Evolutionary conservation across 805 yeast species (phyloP).

Genomic region (Isabelozyma pseudorhagii): DNA sequence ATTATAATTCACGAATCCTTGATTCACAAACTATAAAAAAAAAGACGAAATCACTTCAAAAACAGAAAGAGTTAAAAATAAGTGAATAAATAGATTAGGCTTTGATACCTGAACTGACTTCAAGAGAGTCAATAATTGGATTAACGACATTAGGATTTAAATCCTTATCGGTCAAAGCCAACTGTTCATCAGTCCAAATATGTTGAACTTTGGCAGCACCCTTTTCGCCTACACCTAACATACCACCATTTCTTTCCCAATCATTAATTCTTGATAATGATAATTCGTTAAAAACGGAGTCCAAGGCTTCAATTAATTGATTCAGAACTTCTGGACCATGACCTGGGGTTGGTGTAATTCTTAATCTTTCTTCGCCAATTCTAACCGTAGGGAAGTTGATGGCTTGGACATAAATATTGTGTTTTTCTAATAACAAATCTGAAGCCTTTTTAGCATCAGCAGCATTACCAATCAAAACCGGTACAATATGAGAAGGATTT

Average conservation of each 20-base stretch:
- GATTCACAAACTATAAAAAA: neutral
- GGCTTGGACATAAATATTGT: constrained; percentile 93
- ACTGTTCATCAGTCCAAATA: constrained; percentile 85
- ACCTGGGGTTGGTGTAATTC: constrained; percentile 99
- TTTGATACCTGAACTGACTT: constrained; percentile 65
- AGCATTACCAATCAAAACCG: constrained; percentile 93
- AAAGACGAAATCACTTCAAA: neutral
- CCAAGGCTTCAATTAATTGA: constrained; percentile 73
- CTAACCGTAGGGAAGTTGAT: constrained; percentile 98
- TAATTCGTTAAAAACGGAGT: constrained; percentile 73
- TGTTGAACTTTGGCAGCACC: constrained; percentile 49
- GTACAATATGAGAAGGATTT: constrained; percentile 96
- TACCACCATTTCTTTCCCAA: constrained; percentile 83
- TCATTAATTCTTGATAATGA: constrained; percentile 70
- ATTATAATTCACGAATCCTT: neutral
- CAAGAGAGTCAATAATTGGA: constrained; percentile 61
- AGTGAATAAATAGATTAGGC: constrained; percentile 6
- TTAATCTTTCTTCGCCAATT: constrained; percentile 89
- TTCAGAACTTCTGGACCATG: constrained; percentile 77
- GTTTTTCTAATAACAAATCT: constrained; percentile 78
- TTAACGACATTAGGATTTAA: constrained; percentile 65
- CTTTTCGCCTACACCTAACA: constrained; percentile 79
- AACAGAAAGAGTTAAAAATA: neutral
- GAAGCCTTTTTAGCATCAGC: constrained; percentile 88
- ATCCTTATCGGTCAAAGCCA: constrained; percentile 58